A percentile compares a stretch with the other conserved stretches of the same genome.
Conservation (phyloP, 2,329 filamentous ascomycete genomes). For the Aspergillus novoparasiticus region DNA sequence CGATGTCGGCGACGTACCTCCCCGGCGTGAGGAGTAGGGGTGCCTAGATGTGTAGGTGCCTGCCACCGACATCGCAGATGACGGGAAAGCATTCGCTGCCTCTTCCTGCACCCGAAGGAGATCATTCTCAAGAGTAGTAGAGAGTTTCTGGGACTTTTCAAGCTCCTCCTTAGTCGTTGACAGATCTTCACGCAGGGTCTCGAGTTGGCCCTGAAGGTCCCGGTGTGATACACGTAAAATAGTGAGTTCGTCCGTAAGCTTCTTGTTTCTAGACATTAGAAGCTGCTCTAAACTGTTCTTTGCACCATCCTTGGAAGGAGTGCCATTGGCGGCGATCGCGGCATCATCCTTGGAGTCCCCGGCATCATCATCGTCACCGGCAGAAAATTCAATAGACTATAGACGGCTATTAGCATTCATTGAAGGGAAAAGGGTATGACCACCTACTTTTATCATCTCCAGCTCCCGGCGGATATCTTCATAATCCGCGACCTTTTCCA, state of each 20-base stretch:
- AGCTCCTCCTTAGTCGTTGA: slow-evolving; percentile 82
- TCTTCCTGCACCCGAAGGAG: slow-evolving; percentile 85
- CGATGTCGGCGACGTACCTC: slow-evolving; percentile 82
- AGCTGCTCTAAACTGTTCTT: slow-evolving; percentile 77
- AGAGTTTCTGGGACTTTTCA: slow-evolving; percentile 80
- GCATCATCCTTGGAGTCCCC: slow-evolving; percentile 48
- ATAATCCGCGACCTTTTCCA: slow-evolving; percentile 90
- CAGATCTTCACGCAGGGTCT: slow-evolving; percentile 80
- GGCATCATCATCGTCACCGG: slow-evolving; percentile 72
- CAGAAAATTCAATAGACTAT: slow-evolving; percentile 90
- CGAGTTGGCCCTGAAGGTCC: slow-evolving; percentile 79
- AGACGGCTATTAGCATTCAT: slow-evolving; percentile 12
- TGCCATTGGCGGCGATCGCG: slow-evolving; percentile 48
- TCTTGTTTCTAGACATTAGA: slow-evolving; percentile 91
- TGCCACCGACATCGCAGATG: slow-evolving; percentile 85
- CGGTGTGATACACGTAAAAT: slow-evolving; percentile 91
- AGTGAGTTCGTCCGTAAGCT: slow-evolving; percentile 89
- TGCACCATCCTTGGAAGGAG: slow-evolving; percentile 56
- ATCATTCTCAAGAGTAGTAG: slow-evolving; percentile 88
- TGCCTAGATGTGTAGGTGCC: slow-evolving; percentile 86
- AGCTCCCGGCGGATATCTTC: slow-evolving; percentile 95
- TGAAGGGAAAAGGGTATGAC: neutral
- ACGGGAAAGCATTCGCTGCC: slow-evolving; percentile 77
- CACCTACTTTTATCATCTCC: slow-evolving; percentile 77
- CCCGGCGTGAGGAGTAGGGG: slow-evolving; percentile 70